Evolutionary conservation across 768 basidiomycete species (phyloP).

Genomic region (Panaeolus cyanescens): DNA sequence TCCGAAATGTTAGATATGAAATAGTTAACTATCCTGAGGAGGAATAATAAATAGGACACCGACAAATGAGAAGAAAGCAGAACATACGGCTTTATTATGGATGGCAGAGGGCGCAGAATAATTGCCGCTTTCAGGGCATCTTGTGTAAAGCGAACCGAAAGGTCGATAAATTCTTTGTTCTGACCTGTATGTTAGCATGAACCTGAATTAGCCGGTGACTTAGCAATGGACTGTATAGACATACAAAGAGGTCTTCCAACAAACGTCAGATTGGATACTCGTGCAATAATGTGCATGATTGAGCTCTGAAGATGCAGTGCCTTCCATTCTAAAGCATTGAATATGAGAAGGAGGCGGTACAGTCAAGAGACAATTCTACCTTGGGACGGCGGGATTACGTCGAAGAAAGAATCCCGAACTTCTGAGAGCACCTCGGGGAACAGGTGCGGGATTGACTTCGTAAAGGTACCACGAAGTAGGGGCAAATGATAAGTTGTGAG

Average conservation of each 20-base stretch:
- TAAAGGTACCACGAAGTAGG: slow-evolving; percentile 29
- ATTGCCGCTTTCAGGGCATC: slow-evolving; percentile 29
- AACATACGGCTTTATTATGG: slow-evolving; percentile 42
- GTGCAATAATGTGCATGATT: slow-evolving; percentile 12
- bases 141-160: slow-evolving; percentile 34
- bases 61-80: background rate
- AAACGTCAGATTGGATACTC: slow-evolving; percentile 12
- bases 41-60: slow-evolving; percentile 12
- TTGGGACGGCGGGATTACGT: slow-evolving; percentile 33
- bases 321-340: background rate
- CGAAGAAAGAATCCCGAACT: slow-evolving; percentile 38
- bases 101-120: slow-evolving; percentile 38
- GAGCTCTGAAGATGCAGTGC: background rate
- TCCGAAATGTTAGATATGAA: slow-evolving; percentile 7
- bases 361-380: slow-evolving; percentile 15
- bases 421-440: slow-evolving; percentile 48
- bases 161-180: slow-evolving; percentile 32
- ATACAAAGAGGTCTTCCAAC: slow-evolving; percentile 20
- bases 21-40: slow-evolving; percentile 12
- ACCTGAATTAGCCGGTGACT: too few relatives aligned
- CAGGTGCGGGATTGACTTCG: slow-evolving; percentile 35
- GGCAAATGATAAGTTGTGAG: slow-evolving; percentile 27
- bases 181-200: slow-evolving; percentile 8
- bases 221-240: too few relatives aligned
- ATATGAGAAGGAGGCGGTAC: background rate